Percentiles rank a stretch among this genome's conserved stretches.
Conservation (phyloP, 2,329 filamentous ascomycete genomes). For the Neopestalotiopsis rosae region DNA sequence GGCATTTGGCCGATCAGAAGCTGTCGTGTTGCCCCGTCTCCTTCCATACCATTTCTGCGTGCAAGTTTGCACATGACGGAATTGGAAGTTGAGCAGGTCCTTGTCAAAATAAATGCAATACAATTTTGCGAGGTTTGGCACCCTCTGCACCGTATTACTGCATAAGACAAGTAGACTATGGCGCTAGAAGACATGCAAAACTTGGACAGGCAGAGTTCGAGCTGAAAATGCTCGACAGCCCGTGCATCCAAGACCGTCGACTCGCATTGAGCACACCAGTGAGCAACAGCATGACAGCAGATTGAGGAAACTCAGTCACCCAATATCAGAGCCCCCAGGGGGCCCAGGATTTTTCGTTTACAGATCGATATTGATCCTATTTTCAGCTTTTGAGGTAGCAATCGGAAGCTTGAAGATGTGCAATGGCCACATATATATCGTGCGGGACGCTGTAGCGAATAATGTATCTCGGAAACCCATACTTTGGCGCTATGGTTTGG, state of each 20-base stretch:
- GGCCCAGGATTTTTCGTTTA: background rate
- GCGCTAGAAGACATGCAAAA: constrained; percentile 29
- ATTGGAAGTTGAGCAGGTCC: constrained; percentile 65
- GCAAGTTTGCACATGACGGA: constrained; percentile 23
- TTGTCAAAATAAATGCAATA: constrained; percentile 44
- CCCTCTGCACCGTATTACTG: constrained; percentile 38
- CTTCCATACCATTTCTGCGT: constrained; percentile 39
- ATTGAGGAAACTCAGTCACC: background rate
- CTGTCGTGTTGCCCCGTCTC: constrained; percentile 40
- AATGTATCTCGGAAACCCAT: background rate
- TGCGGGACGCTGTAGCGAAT: background rate
- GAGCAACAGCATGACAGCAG: constrained; percentile 42
- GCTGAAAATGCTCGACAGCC: constrained; percentile 21
- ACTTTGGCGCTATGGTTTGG: background rate
- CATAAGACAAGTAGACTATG: constrained; percentile 32
- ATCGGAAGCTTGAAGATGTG: background rate
- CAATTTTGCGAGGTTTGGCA: constrained; percentile 58
- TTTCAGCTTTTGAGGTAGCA: background rate
- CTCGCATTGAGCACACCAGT: constrained; percentile 56
- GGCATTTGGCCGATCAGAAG: constrained; percentile 24
- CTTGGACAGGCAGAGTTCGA: constrained; percentile 24
- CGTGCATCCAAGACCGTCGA: constrained; percentile 22
- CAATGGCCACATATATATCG: background rate
- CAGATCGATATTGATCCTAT: background rate
- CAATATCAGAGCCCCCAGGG: background rate